These are phyloP conservation scores for Aspergillus panamensis DNA, from an alignment of 495 filamentous ascomycete species.

Conservation along the genomic window DNA sequence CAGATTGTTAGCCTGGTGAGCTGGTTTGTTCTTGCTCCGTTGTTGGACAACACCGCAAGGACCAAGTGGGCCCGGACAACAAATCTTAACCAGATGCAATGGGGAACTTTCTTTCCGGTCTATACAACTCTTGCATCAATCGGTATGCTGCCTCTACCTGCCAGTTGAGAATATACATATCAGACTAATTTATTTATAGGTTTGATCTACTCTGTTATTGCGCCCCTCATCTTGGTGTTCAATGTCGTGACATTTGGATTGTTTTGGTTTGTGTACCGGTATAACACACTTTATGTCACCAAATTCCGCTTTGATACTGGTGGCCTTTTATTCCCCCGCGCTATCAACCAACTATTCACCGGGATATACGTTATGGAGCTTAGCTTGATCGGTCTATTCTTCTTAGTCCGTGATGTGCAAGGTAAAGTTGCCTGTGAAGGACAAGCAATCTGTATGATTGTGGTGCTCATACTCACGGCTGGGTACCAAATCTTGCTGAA, in stretches of 20 bases:
- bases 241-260: conserved; percentile 90
- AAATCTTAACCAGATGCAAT: conserved; percentile 70
- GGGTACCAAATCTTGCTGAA: conserved; percentile 82
- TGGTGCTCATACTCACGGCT: conserved; percentile 65
- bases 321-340: conserved; percentile 85
- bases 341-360: conserved; percentile 94
- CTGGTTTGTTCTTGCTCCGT: conserved; percentile 75
- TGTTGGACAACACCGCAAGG: conserved; percentile 82
- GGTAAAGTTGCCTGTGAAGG: conserved; percentile 61
- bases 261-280: conserved; percentile 94
- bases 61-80: conserved; percentile 87
- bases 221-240: conserved; percentile 89
- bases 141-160: conserved; percentile 43
- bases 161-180: background rate
- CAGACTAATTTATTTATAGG: conserved; percentile 36
- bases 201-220: conserved; percentile 85
- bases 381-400: conserved; percentile 86
- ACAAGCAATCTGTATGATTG: conserved; percentile 88
- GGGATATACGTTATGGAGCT: conserved; percentile 95
- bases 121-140: conserved; percentile 96
- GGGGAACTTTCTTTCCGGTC: conserved; percentile 92
- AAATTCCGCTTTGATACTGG: conserved; percentile 91
- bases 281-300: conserved; percentile 94
- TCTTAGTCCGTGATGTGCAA: conserved; percentile 66
- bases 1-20: conserved; percentile 72